These are phyloP conservation scores for Mucuna pruriens DNA, from an alignment of 306 rosid species.

Conservation along the genomic window DNA sequence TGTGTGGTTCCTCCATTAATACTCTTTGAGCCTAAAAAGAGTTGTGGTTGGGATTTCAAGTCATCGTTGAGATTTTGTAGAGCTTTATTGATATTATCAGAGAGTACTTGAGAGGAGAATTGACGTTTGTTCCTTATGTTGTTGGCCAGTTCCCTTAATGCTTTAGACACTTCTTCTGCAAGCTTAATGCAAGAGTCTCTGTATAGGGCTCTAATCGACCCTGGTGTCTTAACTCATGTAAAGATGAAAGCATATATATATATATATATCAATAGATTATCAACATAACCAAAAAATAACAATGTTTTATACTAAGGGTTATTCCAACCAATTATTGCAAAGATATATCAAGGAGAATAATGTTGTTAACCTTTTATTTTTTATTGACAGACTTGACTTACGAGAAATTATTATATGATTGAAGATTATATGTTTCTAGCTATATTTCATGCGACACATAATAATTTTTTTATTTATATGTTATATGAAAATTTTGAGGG, in stretches of 20 bases:
- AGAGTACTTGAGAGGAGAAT: slow-evolving; percentile 66
- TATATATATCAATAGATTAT: not conserved
- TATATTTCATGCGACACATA: too few relatives aligned
- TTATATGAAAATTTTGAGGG: not conserved
- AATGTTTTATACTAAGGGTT: not conserved
- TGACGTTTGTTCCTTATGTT: slow-evolving; percentile 69
- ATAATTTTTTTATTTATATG: too few relatives aligned
- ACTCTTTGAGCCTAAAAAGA: slow-evolving; percentile 74
- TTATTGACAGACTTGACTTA: not conserved
- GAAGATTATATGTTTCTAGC: not conserved
- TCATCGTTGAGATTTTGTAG: slow-evolving; percentile 72
- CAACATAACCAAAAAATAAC: not conserved
- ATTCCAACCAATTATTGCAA: not conserved
- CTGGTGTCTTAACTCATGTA: slow-evolving; percentile 58
- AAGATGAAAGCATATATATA: not conserved
- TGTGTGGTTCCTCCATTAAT: slow-evolving; percentile 47
- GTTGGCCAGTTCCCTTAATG: slow-evolving; percentile 61
- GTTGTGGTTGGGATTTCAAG: slow-evolving; percentile 78
- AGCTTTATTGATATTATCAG: slow-evolving; percentile 67
- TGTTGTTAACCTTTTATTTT: not conserved
- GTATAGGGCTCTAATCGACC: slow-evolving; percentile 63
- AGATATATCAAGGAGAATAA: not conserved
- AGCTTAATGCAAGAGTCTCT: slow-evolving; percentile 75
- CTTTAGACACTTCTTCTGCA: slow-evolving; percentile 72
- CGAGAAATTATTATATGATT: not conserved